Base-by-base conservation (phyloP, 1,284 basidiomycete genomes). In the Papiliotrema nemorosa region DNA sequence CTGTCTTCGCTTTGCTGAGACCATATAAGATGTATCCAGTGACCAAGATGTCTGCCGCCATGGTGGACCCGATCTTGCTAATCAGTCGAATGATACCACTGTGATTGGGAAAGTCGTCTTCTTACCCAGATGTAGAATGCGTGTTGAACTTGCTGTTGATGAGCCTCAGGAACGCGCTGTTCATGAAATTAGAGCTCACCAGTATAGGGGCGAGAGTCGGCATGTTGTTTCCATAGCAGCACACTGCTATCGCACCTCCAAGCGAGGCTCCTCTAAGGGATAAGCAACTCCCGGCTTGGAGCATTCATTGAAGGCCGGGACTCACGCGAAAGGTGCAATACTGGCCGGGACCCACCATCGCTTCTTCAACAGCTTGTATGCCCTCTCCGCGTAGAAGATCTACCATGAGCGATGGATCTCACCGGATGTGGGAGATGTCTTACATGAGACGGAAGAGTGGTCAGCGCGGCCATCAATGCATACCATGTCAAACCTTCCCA, bases 111-210 rank as follows among this genome's bases (percentile, higher is more conserved):
- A n/a, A n/a, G n/a, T n/a, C n/a, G n/a, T n/a, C n/a, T n/a, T n/a
- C 44, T 45, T 5, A 45, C 44, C 44, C 44, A 45, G 44, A 45
- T n/a, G 21, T 35, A 45, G 44, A 45, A 36, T n/a, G n/a, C n/a
- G n/a, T n/a, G n/a, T n/a, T n/a, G n/a, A n/a, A n/a, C n/a, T n/a
- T n/a, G n/a, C n/a, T n/a, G n/a, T n/a, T n/a, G n/a, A n/a, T n/a
- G n/a, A n/a, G n/a, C n/a, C n/a, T n/a, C n/a, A n/a, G n/a, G 24
- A 13, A 45, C 25, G 27, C 18, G 5, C 22, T 27, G 41, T 10
- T 12, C 31, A 5, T 33, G n/a, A n/a, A n/a, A n/a, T n/a, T n/a
- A n/a, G n/a, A n/a, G n/a, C n/a, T n/a, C n/a, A n/a, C n/a, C n/a
- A n/a, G n/a, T n/a, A n/a, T n/a, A n/a, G n/a, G n/a, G n/a, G n/a